Evolutionary conservation across 306 rosid genomes (phyloP), one percentile per base, ranked within the genome.

Genomic region (Cicer cuneatum): DNA sequence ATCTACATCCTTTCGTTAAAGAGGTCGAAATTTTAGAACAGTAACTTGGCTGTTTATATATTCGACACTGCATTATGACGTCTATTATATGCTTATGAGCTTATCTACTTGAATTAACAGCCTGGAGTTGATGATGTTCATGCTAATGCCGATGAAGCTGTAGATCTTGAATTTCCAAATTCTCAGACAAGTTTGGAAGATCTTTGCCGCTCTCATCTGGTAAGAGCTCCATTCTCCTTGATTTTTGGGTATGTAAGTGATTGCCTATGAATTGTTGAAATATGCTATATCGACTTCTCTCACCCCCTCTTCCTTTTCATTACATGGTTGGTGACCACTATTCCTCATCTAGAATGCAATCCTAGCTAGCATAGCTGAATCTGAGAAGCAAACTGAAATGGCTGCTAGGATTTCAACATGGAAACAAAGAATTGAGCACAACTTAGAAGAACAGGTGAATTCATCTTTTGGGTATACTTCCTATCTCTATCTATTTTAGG

Each of bases 191-290:
- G 84, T 78, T 73, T 90, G 72, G 98, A 92, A 90, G 98, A 92
- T 74, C 91, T 94, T 10, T 94, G 99, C 76, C 96, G 96, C 75
- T 92, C 96, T 89, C 99, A 94, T 85, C 87, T 94, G 67, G 99
- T 94, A 85, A 83, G 93, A 77, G 13, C 63, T 70, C 58, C 51
- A 43, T 56, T 57, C 16, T 71, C 35, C 57, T 61, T 54, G 4
- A 14, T 21, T 29, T 58, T 64, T 52, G 5, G 70, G 41, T 57
- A 48, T 29, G 9, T 18, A 59, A 19, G n/a, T 33, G 46, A 10
- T 77, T 61, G 48, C 16, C 53, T 39, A 40, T 64, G 12, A 58
- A 12, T 39, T 74, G 6, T 69, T 7, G 21, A 49, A 43, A 21
- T 70, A 13, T 73, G 53, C 49, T 64, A 47, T 24, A 39, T 37